Evolutionary conservation across 352 stramenopile genomes (phyloP).

Genomic region (Pythium plurisporium): DNA sequence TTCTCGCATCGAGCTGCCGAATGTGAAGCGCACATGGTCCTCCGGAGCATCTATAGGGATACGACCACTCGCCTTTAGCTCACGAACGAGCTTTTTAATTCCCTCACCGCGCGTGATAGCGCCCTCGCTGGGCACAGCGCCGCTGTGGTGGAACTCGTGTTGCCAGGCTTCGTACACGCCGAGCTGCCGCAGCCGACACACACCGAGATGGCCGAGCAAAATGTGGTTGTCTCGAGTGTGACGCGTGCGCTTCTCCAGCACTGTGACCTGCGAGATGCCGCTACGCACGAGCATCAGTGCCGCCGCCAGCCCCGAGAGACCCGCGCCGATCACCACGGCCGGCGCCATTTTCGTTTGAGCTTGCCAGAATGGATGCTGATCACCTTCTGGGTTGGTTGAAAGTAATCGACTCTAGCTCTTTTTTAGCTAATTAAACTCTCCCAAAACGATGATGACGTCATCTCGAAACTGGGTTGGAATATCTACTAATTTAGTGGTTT

Average conservation of each 20-base stretch:
- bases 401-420: not conserved
- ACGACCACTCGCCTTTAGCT: conserved; percentile 12
- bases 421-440: conserved; percentile 17
- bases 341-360: conserved; percentile 10
- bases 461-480: not conserved
- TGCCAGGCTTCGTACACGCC: conserved; percentile 23
- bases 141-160: not conserved
- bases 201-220: conserved; percentile 15
- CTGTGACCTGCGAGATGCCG: conserved; percentile 12
- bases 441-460: conserved; percentile 13
- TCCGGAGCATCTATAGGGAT: conserved; percentile 18
- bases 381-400: not conserved
- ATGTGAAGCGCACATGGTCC: conserved; percentile 17
- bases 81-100: conserved; percentile 19
- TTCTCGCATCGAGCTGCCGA: conserved; percentile 8
- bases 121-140: conserved; percentile 9
- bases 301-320: conserved; percentile 22
- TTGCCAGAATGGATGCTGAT: not conserved
- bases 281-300: conserved; percentile 21
- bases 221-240: conserved; percentile 25
- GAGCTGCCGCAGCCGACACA: conserved; percentile 19
- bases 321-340: conserved; percentile 25
- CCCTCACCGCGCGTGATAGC: conserved; percentile 20
- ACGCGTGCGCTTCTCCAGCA: conserved; percentile 22
- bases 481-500: conserved; percentile 12